phyloP scores from a whole-genome alignment of 2,329 filamentous ascomycete genomes.

The Arachnopeziza araneosa region DNA sequence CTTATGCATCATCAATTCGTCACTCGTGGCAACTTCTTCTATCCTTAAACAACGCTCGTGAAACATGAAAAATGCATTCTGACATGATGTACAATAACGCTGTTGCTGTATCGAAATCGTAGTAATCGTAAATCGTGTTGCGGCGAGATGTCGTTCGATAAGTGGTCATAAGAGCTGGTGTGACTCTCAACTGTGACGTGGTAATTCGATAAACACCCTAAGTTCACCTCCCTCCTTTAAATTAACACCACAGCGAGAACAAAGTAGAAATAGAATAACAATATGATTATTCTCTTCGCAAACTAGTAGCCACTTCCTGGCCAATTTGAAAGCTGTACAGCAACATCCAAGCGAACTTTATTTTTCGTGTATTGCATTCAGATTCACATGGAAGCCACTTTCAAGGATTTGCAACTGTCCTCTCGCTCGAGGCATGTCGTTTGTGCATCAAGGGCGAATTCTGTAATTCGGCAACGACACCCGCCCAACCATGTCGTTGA shows the following conservation, averaged over 20 bases:
- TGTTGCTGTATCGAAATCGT: background rate
- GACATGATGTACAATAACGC: background rate
- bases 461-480: conserved; percentile 58
- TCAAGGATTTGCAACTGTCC: conserved; percentile 41
- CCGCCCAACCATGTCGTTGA: conserved; percentile 54
- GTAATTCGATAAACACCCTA: no score
- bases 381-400: background rate
- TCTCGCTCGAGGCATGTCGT: conserved; percentile 57
- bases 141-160: background rate
- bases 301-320: no score
- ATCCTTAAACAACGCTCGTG: background rate
- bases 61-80: background rate
- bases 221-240: no score
- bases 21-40: background rate
- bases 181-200: no score
- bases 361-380: no score
- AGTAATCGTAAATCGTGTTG: background rate
- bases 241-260: no score
- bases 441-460: conserved; percentile 55
- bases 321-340: no score
- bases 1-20: background rate
- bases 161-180: no score
- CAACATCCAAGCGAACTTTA: no score
- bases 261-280: no score
- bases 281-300: no score